Evolutionary conservation across 805 yeast genomes (phyloP).

Genomic region (Ogataea sp.): DNA sequence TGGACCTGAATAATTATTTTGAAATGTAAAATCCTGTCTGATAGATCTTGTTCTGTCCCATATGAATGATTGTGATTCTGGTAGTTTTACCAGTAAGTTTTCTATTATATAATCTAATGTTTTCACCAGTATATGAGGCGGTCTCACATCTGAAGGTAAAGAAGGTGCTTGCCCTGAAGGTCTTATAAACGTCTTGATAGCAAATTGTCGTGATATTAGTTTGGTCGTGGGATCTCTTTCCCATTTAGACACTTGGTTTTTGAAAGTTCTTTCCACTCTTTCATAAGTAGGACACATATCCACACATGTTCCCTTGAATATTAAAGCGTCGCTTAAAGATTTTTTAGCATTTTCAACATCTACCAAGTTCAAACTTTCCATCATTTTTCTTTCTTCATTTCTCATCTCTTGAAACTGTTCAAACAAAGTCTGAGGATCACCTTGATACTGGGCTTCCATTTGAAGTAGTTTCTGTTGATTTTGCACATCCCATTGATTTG

Average conservation of each 20-base stretch:
- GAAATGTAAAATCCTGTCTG: conserved; percentile 94
- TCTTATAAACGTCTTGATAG: conserved; percentile 88
- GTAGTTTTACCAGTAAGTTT: conserved; percentile 54
- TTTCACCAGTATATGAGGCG: conserved; percentile 64
- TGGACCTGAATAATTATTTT: conserved; percentile 86
- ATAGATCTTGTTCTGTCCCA: conserved; percentile 98
- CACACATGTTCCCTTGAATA: conserved; percentile 77
- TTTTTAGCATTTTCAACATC: conserved; percentile 82
- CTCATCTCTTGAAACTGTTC: conserved; percentile 70
- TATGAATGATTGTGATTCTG: conserved; percentile 80
- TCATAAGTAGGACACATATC: conserved; percentile 97
- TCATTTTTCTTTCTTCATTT: conserved; percentile 61
- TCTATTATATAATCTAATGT: conserved; percentile 70
- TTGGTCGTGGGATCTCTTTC: conserved; percentile 63
- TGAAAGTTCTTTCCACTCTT: conserved; percentile 77
- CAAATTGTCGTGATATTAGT: conserved; percentile 48
- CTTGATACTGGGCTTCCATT: conserved; percentile 34
- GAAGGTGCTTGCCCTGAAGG: conserved; percentile 99
- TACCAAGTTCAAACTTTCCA: conserved; percentile 77
- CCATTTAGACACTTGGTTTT: conserved; percentile 73
- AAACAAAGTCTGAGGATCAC: conserved; percentile 64
- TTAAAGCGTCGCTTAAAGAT: conserved; percentile 79
- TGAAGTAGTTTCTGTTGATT: conserved; percentile 58
- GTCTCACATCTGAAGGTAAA: conserved; percentile 93
- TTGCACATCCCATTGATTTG: conserved; percentile 60